Evolutionary conservation across 2,329 filamentous ascomycete genomes (phyloP), one percentile per base, ranked within the genome.

Genomic region (Bipolaris bicolor): DNA sequence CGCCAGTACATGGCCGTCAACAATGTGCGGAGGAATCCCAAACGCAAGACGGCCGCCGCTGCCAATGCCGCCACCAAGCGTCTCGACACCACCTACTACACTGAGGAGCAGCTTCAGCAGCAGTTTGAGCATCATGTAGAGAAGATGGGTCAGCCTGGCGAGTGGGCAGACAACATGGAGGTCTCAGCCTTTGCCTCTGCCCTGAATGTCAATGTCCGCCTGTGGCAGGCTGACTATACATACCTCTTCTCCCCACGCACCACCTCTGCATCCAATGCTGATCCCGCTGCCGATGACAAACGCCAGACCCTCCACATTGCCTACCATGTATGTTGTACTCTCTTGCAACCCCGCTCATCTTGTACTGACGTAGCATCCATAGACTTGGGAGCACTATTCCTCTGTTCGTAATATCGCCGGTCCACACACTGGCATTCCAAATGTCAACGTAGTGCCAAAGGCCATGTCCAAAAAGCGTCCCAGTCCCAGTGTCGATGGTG

Each of bases 131-230:
- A 80, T 33, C 85, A 88, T 71, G 78, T 90, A 11, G 76, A 80
- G 59, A 78, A 80, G 54, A 89, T 90, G 81, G 82, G 84, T 29
- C 82, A 83, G 66, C 80, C 81, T 29, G 84, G 85, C 49, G 84
- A 84, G 37, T 90, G 84, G 76, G 88, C 86, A 24, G 87, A 88
- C 69, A 87, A 89, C 57, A 82, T 88, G 77, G 87, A 90, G 75
- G 83, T 91, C 43, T 81, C 82, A 31, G 88, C 88, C 5, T 90
- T 90, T 73, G 83, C 84, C 26, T 82, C 84, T 54, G 84, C 83
- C 20, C 88, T 83, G 70, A 79, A 83, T 49, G 82, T 83, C 50
- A 83, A 89, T 70, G 84, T 90, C 52, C 83, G 83, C 64, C 84
- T 90, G 54, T 89, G 86, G 75, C 77, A 84, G 75, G 66, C 81